Evolutionary conservation across 2,329 filamentous ascomycete species (phyloP), one percentile per base, ranked within the genome.

Genomic region (Mollisia scopiformis): DNA sequence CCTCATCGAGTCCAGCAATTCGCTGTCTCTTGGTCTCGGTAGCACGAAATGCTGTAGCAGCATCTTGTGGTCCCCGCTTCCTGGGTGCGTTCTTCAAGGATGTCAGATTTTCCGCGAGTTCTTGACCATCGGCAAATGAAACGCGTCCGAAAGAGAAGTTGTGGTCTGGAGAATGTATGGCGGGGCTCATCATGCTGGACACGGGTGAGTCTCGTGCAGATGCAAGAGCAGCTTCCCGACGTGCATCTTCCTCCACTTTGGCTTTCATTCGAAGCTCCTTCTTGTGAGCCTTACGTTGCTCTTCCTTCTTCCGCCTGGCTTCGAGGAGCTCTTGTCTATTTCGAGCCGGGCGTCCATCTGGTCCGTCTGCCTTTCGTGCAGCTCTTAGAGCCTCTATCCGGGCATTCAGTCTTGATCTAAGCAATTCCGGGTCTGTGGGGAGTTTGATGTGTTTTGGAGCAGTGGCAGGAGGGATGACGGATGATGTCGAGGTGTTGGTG

Each of bases 241-340:
- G 83, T 39, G 77, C 78, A 59, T 92, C 88, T 74, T 95, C 93
- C 70, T 96, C 92, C 55, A 90, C 84, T 73, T 91, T 94, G 21
- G 90, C 89, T 69, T 91, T 84, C 66, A 85, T 81, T 47, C 93
- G 86, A 61, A 93, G 79, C 71, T 94, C 91, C 76, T 96, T 95
- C 80, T 97, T 98, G 71, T 94, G 90, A 23, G 88, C 88, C 74
- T 93, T 94, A 64, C 92, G 87, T 75, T 93, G 87, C 62, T 92
- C 89, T 74, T 96, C 91, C 78, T 97, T 97, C 73, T 88, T 87
- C 65, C 95, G 87, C 43, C 95, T 87, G 47, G 91, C 86, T 76
- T 98, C 95, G 69, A 99, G 92, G 13, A 99, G 84, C 73, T 98
- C 93, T 77, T 96, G 90, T 63, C 95, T 87, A 62, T 92, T 96